Evolutionary conservation across 805 yeast genomes (phyloP), one percentile per base, ranked within the genome.

Genomic region (Candida parachauliodes): DNA sequence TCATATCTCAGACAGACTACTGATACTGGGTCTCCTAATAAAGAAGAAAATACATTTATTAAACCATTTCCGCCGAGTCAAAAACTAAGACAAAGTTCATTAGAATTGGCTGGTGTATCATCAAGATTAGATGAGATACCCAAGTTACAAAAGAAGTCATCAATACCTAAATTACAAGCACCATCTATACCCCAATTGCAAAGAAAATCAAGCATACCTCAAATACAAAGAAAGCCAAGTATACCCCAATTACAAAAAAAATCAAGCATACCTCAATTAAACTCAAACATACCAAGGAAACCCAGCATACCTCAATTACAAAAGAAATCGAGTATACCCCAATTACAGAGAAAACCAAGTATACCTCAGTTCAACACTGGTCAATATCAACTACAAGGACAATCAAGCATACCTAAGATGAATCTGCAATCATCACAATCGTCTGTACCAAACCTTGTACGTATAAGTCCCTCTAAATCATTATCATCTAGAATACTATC

Each of bases 81-180:
- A 5, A 59, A 50, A 33, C 19, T 50, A 10, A 43, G 68, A 33
- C 47, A 49, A 22, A 46, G 62, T 9, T 59, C 67, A 6, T 47
- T 64, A 25, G 65, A 64, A 37, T 42, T 57, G 52, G 68, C 69
- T 1, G 70, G 70, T 6, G 68, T 60, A 6, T 50, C 30, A 6
- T 12, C 8, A 5, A 54, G 43, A 25, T 31, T 47, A 3, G 43
- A n/a, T n/a, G n/a, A 54, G 0, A 35, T 40, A 4, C 49, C 56
- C 5, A 40, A 38, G 4, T 38, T 55, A 14, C 49, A 44, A 23
- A 45, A 46, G 41, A 54, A 43, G 25, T 29, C 48, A 3, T 45
- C 55, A 1, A 34, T 39, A 3, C 48, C 56, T 5, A 40, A 37
- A 5, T 37, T 54, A 12, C 49, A 43, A 24, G 35, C 53, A 14